These are phyloP conservation scores for Thelonectria rubi DNA, from an alignment of 2,329 filamentous ascomycete genomes.

Conservation along the genomic window DNA sequence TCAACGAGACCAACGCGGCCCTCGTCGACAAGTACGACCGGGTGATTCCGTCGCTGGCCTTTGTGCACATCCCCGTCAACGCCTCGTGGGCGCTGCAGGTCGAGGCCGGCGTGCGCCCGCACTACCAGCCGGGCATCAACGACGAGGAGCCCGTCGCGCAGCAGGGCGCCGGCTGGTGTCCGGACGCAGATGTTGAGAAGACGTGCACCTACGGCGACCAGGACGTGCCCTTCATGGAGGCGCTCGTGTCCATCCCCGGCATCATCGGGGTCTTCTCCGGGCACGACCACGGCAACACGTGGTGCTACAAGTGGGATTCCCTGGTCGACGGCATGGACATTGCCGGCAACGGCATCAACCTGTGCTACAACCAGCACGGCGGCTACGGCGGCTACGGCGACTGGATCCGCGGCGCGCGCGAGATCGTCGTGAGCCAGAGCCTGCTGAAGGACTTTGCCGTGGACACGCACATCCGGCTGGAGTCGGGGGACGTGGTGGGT, in stretches of 20 bases:
- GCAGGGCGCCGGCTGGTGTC: constrained; percentile 57
- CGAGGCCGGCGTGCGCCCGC: constrained; percentile 46
- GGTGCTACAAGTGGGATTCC: constrained; percentile 63
- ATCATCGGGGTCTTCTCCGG: constrained; percentile 69
- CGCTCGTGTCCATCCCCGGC: constrained; percentile 62
- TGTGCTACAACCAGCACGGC: constrained; percentile 71
- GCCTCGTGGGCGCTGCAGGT: constrained; percentile 41
- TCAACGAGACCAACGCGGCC: constrained; percentile 47
- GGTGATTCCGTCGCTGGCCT: constrained; percentile 56
- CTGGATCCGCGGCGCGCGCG: constrained; percentile 68
- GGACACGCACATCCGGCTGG: constrained; percentile 69
- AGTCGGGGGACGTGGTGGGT: constrained; percentile 62
- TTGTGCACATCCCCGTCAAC: constrained; percentile 58
- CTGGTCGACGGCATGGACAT: constrained; percentile 58
- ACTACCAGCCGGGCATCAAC: constrained; percentile 57
- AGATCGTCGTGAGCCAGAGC: constrained; percentile 60
- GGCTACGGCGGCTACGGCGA: constrained; percentile 76
- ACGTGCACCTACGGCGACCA: constrained; percentile 57
- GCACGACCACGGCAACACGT: constrained; percentile 72
- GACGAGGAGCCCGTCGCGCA: constrained; percentile 52
- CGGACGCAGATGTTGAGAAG: constrained; percentile 49
- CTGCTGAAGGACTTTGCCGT: constrained; percentile 52
- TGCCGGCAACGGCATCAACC: constrained; percentile 54
- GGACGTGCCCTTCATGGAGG: constrained; percentile 70
- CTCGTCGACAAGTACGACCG: constrained; percentile 43